Conservation (phyloP, 2,329 filamentous ascomycete genomes). For the Aschersonia sp. region DNA sequence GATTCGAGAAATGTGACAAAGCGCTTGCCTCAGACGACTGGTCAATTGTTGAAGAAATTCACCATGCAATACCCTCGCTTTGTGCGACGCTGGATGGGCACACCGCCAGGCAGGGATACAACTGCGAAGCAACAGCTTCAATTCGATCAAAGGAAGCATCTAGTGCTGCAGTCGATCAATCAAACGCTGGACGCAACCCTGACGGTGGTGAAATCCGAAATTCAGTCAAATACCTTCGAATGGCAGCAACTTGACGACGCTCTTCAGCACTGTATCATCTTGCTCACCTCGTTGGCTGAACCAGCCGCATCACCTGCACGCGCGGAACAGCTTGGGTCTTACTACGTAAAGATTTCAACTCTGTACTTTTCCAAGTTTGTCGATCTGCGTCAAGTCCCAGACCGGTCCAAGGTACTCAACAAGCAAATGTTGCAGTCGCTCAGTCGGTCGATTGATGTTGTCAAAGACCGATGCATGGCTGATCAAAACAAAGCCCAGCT, state of each 20-base stretch:
- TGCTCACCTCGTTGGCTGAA: conserved; percentile 38
- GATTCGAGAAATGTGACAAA: conserved; percentile 7
- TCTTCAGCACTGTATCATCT: conserved; percentile 38
- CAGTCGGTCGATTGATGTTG: conserved; percentile 46
- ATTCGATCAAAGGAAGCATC: conserved; percentile 44
- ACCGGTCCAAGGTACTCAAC: conserved; percentile 19
- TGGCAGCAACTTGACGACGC: conserved; percentile 44
- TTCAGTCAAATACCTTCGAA: conserved; percentile 29
- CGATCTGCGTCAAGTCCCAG: conserved; percentile 29
- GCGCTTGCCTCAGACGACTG: conserved; percentile 9
- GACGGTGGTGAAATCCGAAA: conserved; percentile 36
- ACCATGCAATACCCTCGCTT: conserved; percentile 46
- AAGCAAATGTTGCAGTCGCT: conserved; percentile 39
- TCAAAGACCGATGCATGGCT: conserved; percentile 35
- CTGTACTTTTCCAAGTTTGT: conserved; percentile 54
- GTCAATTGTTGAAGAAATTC: conserved; percentile 35
- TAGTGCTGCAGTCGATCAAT: conserved; percentile 35
- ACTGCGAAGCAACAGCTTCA: conserved; percentile 42
- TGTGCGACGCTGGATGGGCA: conserved; percentile 46
- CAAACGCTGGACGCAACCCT: conserved; percentile 46
- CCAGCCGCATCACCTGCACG: conserved; percentile 14
- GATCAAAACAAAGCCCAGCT: conserved; percentile 48
- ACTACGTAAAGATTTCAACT: conserved; percentile 54
- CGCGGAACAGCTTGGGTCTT: conserved; percentile 23
- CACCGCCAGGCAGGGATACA: conserved; percentile 33